Percentiles rank a stretch among this genome's conserved stretches.
phyloP scores from a whole-genome alignment of 2,329 filamentous ascomycete genomes.

The Paracoccidioides lutzii region DNA sequence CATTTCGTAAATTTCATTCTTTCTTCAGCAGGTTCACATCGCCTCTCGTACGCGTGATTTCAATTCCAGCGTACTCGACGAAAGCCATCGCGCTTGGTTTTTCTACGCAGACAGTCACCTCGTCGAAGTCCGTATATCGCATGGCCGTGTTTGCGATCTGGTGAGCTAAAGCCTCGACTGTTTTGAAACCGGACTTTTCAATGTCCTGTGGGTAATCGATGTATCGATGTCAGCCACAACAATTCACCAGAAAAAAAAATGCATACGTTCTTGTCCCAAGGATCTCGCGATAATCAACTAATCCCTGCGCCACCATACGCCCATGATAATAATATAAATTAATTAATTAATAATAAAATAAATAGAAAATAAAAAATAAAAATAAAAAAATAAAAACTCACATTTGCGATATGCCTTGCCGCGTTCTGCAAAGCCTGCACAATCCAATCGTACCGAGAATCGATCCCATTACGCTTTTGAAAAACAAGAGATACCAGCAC shows the following conservation, averaged over 20 bases:
- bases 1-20: background rate
- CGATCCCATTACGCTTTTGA: conserved; percentile 21
- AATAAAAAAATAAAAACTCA: conserved; percentile 12
- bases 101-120: conserved; percentile 36
- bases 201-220: conserved; percentile 23
- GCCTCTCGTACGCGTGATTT: conserved; percentile 34
- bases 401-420: conserved; percentile 28
- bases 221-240: conserved; percentile 5
- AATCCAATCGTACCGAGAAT: conserved; percentile 19
- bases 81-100: conserved; percentile 40
- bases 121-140: conserved; percentile 32
- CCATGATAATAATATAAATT: too few species aligned
- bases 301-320: too few species aligned
- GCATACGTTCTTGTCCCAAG: background rate
- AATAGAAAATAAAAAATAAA: background rate
- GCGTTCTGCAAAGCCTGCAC: conserved; percentile 28
- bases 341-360: too few species aligned
- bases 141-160: conserved; percentile 35
- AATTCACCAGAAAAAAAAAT: background rate
- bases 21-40: conserved; percentile 23
- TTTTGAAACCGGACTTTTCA: conserved; percentile 37
- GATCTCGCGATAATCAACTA: too few species aligned
- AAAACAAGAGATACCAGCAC: conserved; percentile 31
- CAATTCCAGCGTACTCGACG: conserved; percentile 37
- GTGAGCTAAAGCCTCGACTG: conserved; percentile 39